A percentile compares a stretch with the other conserved stretches of the same genome.
These are phyloP conservation scores for Eutypa lata DNA, from an alignment of 2,329 filamentous ascomycete species.

Conservation along the genomic window DNA sequence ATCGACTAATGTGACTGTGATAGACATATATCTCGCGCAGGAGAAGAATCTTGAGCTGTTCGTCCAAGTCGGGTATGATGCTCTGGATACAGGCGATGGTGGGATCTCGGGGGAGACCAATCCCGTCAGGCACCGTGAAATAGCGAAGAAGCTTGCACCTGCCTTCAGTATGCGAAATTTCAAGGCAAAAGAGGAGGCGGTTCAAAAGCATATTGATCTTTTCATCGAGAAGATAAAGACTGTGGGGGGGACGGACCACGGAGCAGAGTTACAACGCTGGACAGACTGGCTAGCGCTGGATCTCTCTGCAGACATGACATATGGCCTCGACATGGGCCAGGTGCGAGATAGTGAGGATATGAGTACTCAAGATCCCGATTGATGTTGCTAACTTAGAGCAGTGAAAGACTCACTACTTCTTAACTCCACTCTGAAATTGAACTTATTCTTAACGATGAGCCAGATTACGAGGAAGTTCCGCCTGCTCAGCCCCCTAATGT, in stretches of 20 bases:
- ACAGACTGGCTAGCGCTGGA: slow-evolving; percentile 20
- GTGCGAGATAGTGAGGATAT: slow-evolving; percentile 16
- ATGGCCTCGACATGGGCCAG: slow-evolving; percentile 12
- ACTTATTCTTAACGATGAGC: slow-evolving; percentile 6
- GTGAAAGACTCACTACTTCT: slow-evolving; percentile 7
- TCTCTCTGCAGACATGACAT: slow-evolving; percentile 18
- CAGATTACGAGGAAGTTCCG: slow-evolving; percentile 13
- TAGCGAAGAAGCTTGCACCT: slow-evolving; percentile 5
- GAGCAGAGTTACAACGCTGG: slow-evolving; percentile 6
- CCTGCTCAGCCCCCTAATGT: slow-evolving; percentile 12
- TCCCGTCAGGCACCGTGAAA: slow-evolving; percentile 7
- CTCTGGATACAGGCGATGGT: not conserved
- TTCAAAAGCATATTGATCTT: slow-evolving; percentile 7
- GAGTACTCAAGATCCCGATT: not conserved
- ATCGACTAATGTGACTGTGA: not conserved
- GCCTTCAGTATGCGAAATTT: slow-evolving; percentile 7
- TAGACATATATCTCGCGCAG: slow-evolving; percentile 5
- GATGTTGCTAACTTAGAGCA: not conserved
- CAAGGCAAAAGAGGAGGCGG: slow-evolving; percentile 1
- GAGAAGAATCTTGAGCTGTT: slow-evolving; percentile 4
- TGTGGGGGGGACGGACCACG: slow-evolving; percentile 2
- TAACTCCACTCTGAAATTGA: slow-evolving; percentile 3
- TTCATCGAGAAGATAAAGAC: slow-evolving; percentile 9
- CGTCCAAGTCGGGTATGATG: slow-evolving; percentile 1
- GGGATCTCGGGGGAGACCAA: slow-evolving; percentile 7